Evolutionary conservation across 148 eudicot genomes (phyloP).

Genomic region (Vaccinium myrtillus): DNA sequence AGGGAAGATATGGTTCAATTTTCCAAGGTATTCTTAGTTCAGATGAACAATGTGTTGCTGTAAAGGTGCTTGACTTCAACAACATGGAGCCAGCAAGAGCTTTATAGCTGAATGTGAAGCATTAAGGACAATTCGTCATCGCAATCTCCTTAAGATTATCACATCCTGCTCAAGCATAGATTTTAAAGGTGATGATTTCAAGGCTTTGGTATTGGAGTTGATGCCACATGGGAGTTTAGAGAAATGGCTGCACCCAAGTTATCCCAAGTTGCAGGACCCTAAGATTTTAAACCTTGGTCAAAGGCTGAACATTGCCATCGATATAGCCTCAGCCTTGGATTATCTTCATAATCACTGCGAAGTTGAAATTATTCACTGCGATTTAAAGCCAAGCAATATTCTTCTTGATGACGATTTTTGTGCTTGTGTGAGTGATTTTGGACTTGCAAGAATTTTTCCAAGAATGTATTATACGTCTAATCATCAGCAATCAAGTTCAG

Average conservation of each 20-base stretch:
- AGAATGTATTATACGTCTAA: too few species aligned
- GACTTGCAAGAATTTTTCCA: too few species aligned
- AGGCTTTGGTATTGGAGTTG: constrained; percentile 20
- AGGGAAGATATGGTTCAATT: constrained; percentile 17
- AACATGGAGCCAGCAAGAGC: constrained; percentile 9
- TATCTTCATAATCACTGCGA: constrained; percentile 12
- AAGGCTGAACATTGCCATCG: constrained; percentile 17
- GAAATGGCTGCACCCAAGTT: constrained; percentile 13
- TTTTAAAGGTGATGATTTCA: background rate
- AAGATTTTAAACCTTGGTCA: background rate
- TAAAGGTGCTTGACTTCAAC: constrained; percentile 16
- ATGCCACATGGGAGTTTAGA: constrained; percentile 21
- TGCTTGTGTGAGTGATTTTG: too few species aligned
- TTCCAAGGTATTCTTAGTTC: constrained; percentile 1
- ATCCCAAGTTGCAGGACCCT: background rate
- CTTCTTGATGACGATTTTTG: too few species aligned
- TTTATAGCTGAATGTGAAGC: constrained; percentile 18
- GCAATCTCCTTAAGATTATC: constrained; percentile 18
- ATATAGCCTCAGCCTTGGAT: constrained; percentile 15
- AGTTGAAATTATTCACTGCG: background rate
- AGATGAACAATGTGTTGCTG: constrained; percentile 4
- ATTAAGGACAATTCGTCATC: constrained; percentile 10
- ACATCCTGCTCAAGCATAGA: constrained; percentile 9
- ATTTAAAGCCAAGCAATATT: background rate
- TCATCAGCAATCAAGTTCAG: too few species aligned